Evolutionary conservation across 768 basidiomycete genomes (phyloP).

Genomic region (Rhodosporidiobolus sp.): DNA sequence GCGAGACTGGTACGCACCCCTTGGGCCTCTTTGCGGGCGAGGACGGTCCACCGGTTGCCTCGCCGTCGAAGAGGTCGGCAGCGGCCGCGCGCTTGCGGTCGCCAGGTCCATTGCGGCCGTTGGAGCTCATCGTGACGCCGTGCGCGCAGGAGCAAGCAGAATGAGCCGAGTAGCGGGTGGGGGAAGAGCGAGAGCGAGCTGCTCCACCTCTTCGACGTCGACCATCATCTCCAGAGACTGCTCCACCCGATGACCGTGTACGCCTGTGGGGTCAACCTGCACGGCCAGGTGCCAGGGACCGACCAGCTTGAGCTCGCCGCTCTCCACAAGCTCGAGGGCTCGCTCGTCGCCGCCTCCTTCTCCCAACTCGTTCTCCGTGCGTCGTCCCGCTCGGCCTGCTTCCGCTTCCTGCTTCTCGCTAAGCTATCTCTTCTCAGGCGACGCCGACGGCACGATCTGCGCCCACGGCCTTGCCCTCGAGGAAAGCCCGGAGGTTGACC

Average conservation of each 20-base stretch:
- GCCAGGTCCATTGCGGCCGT: not conserved
- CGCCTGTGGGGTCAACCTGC: slow-evolving; percentile 16
- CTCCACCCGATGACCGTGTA: not conserved
- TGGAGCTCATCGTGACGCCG: no score
- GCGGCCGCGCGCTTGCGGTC: slow-evolving; percentile 24
- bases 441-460: rapidly evolving
- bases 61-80: slow-evolving; percentile 33
- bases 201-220: not conserved
- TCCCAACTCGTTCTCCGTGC: slow-evolving; percentile 16
- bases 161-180: not conserved
- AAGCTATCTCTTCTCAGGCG: not conserved
- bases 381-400: not conserved
- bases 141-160: not conserved
- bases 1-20: slow-evolving; percentile 18
- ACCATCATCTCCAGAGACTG: no score
- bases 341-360: slow-evolving; percentile 24
- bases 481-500: not conserved
- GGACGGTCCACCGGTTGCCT: not conserved
- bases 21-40: slow-evolving; percentile 30
- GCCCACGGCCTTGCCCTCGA: slow-evolving; percentile 9
- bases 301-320: not conserved
- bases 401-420: not conserved
- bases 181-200: not conserved
- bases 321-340: not conserved
- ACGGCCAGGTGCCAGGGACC: not conserved